Evolutionary conservation across 139 green algal species (phyloP).

Genomic region (Trebouxia sp.): DNA sequence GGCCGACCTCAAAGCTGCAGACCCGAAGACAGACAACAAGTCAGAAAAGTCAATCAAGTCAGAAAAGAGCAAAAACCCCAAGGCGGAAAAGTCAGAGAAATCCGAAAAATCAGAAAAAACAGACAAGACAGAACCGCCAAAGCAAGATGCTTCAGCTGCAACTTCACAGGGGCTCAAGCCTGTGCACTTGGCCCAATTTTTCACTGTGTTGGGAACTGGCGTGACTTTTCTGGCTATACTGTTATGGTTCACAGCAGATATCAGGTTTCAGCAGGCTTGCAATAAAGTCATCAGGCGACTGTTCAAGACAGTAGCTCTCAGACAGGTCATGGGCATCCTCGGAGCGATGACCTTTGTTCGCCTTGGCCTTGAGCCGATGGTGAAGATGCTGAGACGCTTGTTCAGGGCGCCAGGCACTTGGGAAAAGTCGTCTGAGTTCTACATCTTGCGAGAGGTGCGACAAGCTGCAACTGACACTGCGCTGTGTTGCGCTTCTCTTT

Average conservation of each 20-base stretch:
- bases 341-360: slow-evolving; percentile 45
- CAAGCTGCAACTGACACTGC: neutral
- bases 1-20: slow-evolving; percentile 10
- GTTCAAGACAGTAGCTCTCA: slow-evolving; percentile 70
- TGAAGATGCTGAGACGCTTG: slow-evolving; percentile 46
- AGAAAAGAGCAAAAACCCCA: neutral
- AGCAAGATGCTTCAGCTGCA: neutral
- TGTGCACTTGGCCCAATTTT: slow-evolving; percentile 44
- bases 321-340: slow-evolving; percentile 55
- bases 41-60: slow-evolving; percentile 10
- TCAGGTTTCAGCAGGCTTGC: slow-evolving; percentile 51
- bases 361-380: slow-evolving; percentile 55
- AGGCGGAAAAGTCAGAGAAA: neutral
- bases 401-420: slow-evolving; percentile 49
- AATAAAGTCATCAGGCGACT: slow-evolving; percentile 57
- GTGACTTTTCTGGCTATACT: slow-evolving; percentile 59
- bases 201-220: slow-evolving; percentile 46
- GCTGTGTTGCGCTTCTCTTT: neutral
- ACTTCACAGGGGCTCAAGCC: slow-evolving; percentile 32
- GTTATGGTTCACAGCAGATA: slow-evolving; percentile 62
- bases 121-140: neutral
- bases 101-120: neutral
- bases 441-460: slow-evolving; percentile 69
- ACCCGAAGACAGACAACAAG: neutral
- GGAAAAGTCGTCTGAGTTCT: slow-evolving; percentile 66